These are phyloP conservation scores for Pseudogymnoascus sp. DNA, from an alignment of 2,329 filamentous ascomycete species.

Conservation along the genomic window DNA sequence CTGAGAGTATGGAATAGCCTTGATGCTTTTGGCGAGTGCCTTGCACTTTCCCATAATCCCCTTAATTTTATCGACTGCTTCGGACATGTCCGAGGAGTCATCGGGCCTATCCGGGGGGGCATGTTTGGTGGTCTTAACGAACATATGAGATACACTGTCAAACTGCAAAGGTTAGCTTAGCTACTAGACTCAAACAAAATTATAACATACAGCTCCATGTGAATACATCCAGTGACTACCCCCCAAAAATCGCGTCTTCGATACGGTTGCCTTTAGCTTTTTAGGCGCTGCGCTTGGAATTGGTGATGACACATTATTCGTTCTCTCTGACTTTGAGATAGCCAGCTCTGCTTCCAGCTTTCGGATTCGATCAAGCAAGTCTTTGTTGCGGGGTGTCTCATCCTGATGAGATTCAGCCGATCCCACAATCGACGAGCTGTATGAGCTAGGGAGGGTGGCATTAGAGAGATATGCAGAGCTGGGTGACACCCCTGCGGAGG, in stretches of 20 bases:
- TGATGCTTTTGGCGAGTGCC: constrained; percentile 17
- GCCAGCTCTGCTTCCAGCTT: neutral
- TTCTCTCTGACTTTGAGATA: neutral
- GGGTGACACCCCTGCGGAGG: neutral
- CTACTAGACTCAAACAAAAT: neutral
- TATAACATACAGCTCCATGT: constrained; percentile 18
- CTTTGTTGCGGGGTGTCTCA: neutral
- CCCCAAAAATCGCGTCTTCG: constrained; percentile 23
- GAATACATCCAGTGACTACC: constrained; percentile 25
- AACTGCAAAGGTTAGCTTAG: constrained; percentile 15
- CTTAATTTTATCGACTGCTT: neutral
- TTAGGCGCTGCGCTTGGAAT: neutral
- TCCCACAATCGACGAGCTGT: neutral
- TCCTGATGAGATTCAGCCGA: neutral
- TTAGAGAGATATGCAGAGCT: neutral
- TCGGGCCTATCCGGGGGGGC: constrained; percentile 7
- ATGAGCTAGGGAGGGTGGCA: neutral
- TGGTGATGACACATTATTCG: neutral
- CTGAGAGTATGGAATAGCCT: constrained; percentile 16
- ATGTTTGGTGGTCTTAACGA: constrained; percentile 11
- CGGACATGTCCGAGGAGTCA: neutral
- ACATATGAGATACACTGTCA: constrained; percentile 14
- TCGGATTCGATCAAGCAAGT: neutral
- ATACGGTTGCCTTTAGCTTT: constrained; percentile 16
- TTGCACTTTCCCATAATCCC: constrained; percentile 19